Conservation (phyloP, 1,284 basidiomycete genomes). For the Phlebopus sp. region DNA sequence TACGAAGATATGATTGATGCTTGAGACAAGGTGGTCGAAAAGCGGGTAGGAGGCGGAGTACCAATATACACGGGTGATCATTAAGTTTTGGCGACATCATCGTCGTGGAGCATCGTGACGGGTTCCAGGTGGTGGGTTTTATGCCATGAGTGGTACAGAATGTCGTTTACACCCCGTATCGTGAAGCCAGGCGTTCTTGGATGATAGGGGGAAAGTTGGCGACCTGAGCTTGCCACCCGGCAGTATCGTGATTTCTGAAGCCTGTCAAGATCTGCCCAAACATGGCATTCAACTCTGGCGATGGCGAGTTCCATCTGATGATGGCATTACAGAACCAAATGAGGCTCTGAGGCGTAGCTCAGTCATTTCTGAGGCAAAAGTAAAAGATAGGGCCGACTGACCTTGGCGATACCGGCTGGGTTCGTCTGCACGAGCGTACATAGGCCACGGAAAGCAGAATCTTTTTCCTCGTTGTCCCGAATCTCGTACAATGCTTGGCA, state of each 20-base stretch:
- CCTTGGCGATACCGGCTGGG: conserved; percentile 87
- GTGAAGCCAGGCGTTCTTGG: conserved; percentile 69
- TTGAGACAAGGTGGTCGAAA: conserved; percentile 17
- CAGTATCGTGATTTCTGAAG: conserved; percentile 82
- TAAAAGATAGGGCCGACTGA: conserved; percentile 32
- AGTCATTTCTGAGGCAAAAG: conserved; percentile 9
- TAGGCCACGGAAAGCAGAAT: conserved; percentile 97
- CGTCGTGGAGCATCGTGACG: conserved; percentile 12
- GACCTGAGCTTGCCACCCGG: conserved; percentile 76
- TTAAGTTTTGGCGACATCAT: too few relatives aligned
- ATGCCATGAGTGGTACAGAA: conserved; percentile 11
- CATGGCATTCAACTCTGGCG: conserved; percentile 85
- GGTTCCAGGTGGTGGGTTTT: conserved; percentile 1
- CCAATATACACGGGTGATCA: conserved; percentile 9
- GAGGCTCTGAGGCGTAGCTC: conserved; percentile 58
- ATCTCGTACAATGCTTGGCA: conserved; percentile 98
- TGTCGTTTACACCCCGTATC: conserved; percentile 66
- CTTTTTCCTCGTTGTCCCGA: conserved; percentile 99
- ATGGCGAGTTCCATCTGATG: conserved; percentile 89
- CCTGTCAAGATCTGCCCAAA: conserved; percentile 82
- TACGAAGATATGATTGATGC: conserved; percentile 24
- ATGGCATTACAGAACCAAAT: conserved; percentile 98
- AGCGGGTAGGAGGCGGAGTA: conserved; percentile 14
- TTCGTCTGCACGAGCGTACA: conserved; percentile 96
- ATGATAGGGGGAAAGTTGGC: conserved; percentile 75